Conservation (phyloP, 768 basidiomycete species). For the Sutorius australiensis region DNA sequence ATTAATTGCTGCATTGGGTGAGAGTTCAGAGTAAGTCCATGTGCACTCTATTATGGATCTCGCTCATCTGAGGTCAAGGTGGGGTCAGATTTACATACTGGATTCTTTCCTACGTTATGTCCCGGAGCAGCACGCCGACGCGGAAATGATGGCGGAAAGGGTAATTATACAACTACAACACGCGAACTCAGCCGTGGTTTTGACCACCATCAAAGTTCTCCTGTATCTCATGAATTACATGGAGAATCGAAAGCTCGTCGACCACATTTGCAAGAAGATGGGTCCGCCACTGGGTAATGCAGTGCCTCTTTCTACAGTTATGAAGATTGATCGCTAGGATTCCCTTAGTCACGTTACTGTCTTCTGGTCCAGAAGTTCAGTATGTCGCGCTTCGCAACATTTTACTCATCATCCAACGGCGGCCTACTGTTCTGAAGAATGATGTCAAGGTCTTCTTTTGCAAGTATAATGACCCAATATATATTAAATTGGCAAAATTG, state of each 20-base stretch:
- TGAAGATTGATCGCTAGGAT: conserved; percentile 2
- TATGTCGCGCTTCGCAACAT: conserved; percentile 97
- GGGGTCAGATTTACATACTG: conserved; percentile 98
- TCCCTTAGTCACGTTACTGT: conserved; percentile 78
- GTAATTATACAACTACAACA: conserved; percentile 92
- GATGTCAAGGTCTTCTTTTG: conserved; percentile 99
- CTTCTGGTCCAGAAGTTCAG: conserved; percentile 97
- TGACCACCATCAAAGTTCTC: conserved; percentile 95
- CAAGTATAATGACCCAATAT: conserved; percentile 99
- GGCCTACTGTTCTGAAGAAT: conserved; percentile 88
- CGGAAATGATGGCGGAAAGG: conserved; percentile 93
- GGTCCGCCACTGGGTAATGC: conserved; percentile 85
- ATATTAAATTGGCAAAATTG: conserved; percentile 95
- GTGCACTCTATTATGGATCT: background rate
- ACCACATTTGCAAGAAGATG: conserved; percentile 95
- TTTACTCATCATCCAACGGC: conserved; percentile 91
- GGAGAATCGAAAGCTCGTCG: conserved; percentile 81
- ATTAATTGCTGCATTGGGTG: conserved; percentile 83
- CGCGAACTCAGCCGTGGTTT: conserved; percentile 98
- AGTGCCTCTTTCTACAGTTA: background rate
- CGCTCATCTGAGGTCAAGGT: conserved; percentile 48
- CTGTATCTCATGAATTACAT: conserved; percentile 99
- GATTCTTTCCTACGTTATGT: conserved; percentile 92
- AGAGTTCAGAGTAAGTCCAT: conserved; percentile 90
- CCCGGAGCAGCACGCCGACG: conserved; percentile 84